Percentiles rank a stretch among this genome's conserved stretches.
Conservation (phyloP, 1,284 basidiomycete species). For the Tranzscheliella williamsii region DNA sequence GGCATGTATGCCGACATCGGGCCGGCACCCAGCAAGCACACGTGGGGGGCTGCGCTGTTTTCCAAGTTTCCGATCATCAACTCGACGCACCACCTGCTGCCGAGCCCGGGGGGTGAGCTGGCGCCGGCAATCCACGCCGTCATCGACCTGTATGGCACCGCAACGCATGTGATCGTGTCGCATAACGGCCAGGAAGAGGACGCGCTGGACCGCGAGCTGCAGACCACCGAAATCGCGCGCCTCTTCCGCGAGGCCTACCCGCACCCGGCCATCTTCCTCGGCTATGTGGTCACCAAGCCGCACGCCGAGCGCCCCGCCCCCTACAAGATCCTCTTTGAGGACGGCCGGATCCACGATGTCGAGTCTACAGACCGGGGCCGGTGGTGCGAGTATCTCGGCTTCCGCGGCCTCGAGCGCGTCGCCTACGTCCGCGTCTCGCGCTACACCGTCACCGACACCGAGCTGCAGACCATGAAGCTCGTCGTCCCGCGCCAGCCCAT, state of each 20-base stretch:
- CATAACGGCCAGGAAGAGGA: slow-evolving; percentile 95
- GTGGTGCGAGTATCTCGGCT: slow-evolving; percentile 59
- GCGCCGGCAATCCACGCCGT: slow-evolving; percentile 78
- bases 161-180: slow-evolving; percentile 79
- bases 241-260: slow-evolving; percentile 77
- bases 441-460: slow-evolving; percentile 56
- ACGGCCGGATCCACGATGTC: slow-evolving; percentile 57
- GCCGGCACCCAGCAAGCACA: slow-evolving; percentile 84
- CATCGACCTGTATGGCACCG: slow-evolving; percentile 78
- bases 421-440: slow-evolving; percentile 54
- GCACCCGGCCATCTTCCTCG: slow-evolving; percentile 78
- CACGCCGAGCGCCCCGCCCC: slow-evolving; percentile 75
- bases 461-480: slow-evolving; percentile 57
- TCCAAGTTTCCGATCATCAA: slow-evolving; percentile 81
- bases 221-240: slow-evolving; percentile 78
- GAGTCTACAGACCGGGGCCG: slow-evolving; percentile 63
- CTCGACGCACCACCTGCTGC: slow-evolving; percentile 84
- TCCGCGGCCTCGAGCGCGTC: slow-evolving; percentile 49
- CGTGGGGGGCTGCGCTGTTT: slow-evolving; percentile 68
- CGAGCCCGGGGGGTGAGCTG: slow-evolving; percentile 78
- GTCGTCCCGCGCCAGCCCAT: slow-evolving; percentile 39
- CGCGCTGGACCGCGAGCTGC: slow-evolving; percentile 81
- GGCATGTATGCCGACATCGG: slow-evolving; percentile 76
- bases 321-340: slow-evolving; percentile 73
- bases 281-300: slow-evolving; percentile 74